Percentiles rank a stretch among this genome's conserved stretches.
Conservation (phyloP, 75 land plant species). For the Selaginella moellendorffii region DNA sequence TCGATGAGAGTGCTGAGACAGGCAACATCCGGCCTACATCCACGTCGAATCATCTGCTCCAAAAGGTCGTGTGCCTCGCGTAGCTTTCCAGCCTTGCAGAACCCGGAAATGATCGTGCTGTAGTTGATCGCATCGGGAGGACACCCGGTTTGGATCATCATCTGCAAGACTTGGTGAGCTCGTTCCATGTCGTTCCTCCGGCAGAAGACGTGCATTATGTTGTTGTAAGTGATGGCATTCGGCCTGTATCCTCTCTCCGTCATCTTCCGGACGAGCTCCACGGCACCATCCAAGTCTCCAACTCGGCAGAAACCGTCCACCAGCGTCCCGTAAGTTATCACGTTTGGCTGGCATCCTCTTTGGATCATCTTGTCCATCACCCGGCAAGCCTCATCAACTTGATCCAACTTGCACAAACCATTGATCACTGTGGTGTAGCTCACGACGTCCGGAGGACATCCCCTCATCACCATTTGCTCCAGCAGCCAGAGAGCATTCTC, state of each 20-base stretch:
- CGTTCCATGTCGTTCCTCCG: not conserved
- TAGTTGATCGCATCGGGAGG: not conserved
- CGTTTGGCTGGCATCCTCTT: conserved; percentile 29
- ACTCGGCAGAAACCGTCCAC: conserved; percentile 41
- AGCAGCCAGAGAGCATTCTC: conserved; percentile 9
- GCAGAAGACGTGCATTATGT: not conserved
- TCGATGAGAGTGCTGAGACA: not conserved
- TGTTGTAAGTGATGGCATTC: conserved; percentile 18
- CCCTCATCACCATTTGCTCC: conserved; percentile 8
- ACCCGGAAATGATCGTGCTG: not conserved
- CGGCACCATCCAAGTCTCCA: conserved; percentile 28
- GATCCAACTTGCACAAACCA: conserved; percentile 2
- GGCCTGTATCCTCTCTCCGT: conserved; percentile 22
- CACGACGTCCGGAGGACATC: not conserved
- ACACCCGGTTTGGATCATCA: conserved; percentile 4
- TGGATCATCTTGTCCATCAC: conserved; percentile 23
- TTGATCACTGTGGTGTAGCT: not conserved
- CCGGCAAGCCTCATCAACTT: not conserved
- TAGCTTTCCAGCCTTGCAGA: conserved; percentile 3
- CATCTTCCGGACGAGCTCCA: conserved; percentile 38
- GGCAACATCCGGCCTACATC: not conserved
- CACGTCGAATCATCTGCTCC: not conserved
- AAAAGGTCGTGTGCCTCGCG: not conserved
- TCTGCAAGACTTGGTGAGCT: not conserved
- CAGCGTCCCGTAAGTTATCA: conserved; percentile 27